Conservation (phyloP, 805 yeast genomes). For the Metschnikowia chrysomelidarum region DNA sequence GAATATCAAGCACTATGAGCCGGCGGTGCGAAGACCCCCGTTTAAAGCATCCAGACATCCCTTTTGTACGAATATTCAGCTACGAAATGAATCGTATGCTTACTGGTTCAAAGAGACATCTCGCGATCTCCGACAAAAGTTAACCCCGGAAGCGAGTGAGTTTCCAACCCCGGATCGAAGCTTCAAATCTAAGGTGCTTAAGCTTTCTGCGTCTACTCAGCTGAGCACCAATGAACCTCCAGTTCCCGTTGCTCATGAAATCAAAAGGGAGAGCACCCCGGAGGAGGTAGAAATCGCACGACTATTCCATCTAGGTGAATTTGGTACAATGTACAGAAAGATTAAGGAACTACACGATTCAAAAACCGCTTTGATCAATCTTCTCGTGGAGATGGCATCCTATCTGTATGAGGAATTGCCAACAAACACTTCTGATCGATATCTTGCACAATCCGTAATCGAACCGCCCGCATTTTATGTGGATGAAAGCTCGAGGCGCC, state of each 20-base stretch:
- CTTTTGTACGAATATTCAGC: conserved; percentile 18
- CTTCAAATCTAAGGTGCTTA: background rate
- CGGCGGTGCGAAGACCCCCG: conserved; percentile 12
- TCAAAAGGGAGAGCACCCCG: conserved; percentile 1
- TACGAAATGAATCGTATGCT: conserved; percentile 17
- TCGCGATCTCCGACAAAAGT: conserved; percentile 11
- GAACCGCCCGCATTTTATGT: conserved; percentile 16
- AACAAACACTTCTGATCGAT: conserved; percentile 9
- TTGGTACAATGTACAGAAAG: conserved; percentile 10
- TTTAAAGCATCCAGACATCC: conserved; percentile 18
- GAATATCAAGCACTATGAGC: conserved; percentile 17
- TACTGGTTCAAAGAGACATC: conserved; percentile 19
- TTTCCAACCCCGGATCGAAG: background rate
- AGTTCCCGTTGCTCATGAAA: too few relatives aligned
- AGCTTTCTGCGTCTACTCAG: background rate
- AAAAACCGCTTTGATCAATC: conserved; percentile 8
- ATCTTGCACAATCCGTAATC: conserved; percentile 13
- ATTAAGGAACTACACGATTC: conserved; percentile 10
- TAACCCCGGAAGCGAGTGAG: background rate
- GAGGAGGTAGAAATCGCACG: conserved; percentile 17
- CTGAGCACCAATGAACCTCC: too few relatives aligned
- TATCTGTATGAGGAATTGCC: conserved; percentile 16
- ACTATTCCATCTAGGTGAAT: conserved; percentile 13
- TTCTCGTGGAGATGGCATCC: conserved; percentile 16
- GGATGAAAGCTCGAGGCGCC: conserved; percentile 12